phyloP scores from a whole-genome alignment of 345 rosid species.

The Brassica cretica region DNA sequence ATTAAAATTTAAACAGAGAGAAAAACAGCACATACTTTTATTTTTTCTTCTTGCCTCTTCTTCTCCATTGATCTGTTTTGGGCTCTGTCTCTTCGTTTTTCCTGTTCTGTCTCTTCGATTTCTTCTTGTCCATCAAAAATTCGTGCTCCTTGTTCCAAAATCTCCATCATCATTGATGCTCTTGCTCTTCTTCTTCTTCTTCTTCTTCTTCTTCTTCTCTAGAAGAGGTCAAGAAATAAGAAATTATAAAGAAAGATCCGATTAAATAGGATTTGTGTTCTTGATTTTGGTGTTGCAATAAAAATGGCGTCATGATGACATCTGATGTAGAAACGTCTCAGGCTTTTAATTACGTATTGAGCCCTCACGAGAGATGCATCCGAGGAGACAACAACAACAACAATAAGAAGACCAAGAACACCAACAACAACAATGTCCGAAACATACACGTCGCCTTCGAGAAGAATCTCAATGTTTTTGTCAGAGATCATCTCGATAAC shows the following conservation, averaged over 20 bases:
- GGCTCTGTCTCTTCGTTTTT: constrained; percentile 26
- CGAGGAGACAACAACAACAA: constrained; percentile 39
- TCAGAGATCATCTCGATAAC: constrained; percentile 56
- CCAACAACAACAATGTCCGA: constrained; percentile 37
- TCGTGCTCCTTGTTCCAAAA: not conserved
- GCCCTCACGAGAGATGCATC: constrained; percentile 47
- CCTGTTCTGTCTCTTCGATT: constrained; percentile 24
- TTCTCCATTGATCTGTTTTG: constrained; percentile 31
- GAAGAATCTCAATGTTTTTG: constrained; percentile 63
- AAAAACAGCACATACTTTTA: constrained; percentile 24
- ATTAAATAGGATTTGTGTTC: constrained; percentile 25
- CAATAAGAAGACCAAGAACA: constrained; percentile 20
- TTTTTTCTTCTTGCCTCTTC: not conserved
- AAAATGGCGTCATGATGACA: constrained; percentile 55
- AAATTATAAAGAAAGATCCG: constrained; percentile 19
- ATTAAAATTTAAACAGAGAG: constrained; percentile 1
- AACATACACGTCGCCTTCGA: constrained; percentile 48
- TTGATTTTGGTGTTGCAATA: constrained; percentile 12
- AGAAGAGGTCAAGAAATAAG: not conserved
- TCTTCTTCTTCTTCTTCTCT: not conserved
- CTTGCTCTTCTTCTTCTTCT: not conserved
- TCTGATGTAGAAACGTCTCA: constrained; percentile 64
- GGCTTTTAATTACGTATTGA: constrained; percentile 59
- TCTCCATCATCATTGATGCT: not conserved
- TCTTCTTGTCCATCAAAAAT: constrained; percentile 4